Conservation (phyloP, 2,329 filamentous ascomycete genomes). For the Stachybotrys elegans region DNA sequence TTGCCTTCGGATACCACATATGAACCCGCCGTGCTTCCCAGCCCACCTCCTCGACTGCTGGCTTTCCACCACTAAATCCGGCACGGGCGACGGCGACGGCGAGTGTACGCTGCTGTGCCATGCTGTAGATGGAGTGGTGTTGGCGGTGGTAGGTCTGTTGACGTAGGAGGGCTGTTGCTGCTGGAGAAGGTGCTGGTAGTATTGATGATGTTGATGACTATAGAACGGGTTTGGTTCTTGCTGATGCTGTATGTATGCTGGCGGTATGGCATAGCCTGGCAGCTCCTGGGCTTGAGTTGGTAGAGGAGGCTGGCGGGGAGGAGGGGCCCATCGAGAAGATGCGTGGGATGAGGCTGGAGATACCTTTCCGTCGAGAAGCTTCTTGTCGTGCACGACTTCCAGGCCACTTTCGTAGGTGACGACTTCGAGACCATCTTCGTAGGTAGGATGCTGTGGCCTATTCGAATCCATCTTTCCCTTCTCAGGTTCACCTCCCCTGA, state of each 20-base stretch:
- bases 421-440: slow-evolving; percentile 3
- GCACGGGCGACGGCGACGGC: no score
- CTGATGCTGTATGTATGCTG: neutral
- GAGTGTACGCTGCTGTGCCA: no score
- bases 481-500: no score
- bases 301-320: neutral
- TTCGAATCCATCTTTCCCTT: no score
- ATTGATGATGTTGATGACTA: no score
- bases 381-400: neutral
- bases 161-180: no score
- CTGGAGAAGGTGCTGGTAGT: no score
- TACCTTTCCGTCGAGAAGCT: neutral
- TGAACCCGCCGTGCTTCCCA: neutral
- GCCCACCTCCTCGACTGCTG: no score
- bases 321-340: neutral
- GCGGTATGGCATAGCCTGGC: neutral
- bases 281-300: neutral
- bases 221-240: neutral
- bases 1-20: neutral
- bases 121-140: no score
- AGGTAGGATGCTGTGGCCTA: no score
- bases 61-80: no score
- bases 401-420: slow-evolving; percentile 2
- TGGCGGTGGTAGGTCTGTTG: no score
- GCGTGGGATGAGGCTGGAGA: neutral